These are phyloP conservation scores for Phellinidium pouzarii DNA, from an alignment of 1,284 basidiomycete species.

Conservation along the genomic window DNA sequence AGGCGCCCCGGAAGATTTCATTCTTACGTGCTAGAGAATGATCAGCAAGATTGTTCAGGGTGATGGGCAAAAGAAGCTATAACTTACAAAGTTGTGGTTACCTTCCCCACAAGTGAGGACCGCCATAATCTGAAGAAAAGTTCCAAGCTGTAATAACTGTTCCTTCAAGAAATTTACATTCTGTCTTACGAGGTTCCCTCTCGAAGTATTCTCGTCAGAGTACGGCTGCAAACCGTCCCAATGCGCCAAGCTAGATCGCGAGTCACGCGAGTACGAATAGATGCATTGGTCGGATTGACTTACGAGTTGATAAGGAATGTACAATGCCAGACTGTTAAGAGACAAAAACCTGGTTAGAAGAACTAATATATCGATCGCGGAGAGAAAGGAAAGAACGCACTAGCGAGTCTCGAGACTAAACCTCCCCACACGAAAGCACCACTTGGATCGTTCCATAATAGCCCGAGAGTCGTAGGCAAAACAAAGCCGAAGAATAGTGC, in stretches of 20 bases:
- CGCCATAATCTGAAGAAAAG: conserved; percentile 47
- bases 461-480: conserved; percentile 47
- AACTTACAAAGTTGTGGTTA: conserved; percentile 70
- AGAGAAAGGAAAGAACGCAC: conserved; percentile 33
- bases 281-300: conserved; percentile 22
- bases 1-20: neutral
- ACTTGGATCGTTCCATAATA: conserved; percentile 49
- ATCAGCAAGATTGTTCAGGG: neutral
- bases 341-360: too few relatives aligned
- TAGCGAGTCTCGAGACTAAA: conserved; percentile 51
- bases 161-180: neutral
- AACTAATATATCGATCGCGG: neutral
- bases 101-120: conserved; percentile 72
- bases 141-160: conserved; percentile 1
- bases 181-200: conserved; percentile 55
- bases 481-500: conserved; percentile 56
- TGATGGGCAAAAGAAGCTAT: neutral
- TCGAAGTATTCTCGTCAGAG: conserved; percentile 71
- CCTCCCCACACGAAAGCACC: conserved; percentile 69
- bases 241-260: conserved; percentile 51
- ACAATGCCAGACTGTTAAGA: conserved; percentile 59
- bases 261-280: neutral
- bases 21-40: conserved; percentile 17
- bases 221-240: conserved; percentile 76
- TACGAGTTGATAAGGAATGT: conserved; percentile 77